phyloP scores from a whole-genome alignment of 148 eudicot species.

The Vaccinium darrowii region DNA sequence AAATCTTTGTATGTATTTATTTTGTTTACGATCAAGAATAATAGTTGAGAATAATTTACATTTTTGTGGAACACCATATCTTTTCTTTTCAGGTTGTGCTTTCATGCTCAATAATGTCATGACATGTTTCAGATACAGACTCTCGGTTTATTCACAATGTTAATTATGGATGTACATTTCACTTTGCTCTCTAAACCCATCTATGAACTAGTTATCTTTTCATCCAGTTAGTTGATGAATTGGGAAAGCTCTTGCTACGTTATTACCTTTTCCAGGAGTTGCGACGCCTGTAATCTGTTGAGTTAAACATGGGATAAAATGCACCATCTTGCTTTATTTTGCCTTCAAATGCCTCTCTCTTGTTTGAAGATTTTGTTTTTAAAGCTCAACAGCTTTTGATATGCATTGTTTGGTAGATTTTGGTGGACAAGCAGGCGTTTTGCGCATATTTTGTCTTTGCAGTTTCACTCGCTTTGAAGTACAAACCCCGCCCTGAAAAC shows the following conservation, averaged over 20 bases:
- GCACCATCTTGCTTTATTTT: not conserved
- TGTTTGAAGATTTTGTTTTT: not conserved
- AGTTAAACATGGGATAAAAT: not conserved
- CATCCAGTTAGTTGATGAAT: not conserved
- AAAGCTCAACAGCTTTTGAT: not conserved
- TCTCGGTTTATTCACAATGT: not conserved
- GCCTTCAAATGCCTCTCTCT: not conserved
- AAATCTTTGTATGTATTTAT: not conserved
- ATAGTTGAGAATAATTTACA: not conserved
- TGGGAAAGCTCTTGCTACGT: not conserved
- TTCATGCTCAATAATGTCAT: not conserved
- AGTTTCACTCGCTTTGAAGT: too few species aligned
- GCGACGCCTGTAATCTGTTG: not conserved
- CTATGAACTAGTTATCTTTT: not conserved
- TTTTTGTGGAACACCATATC: not conserved
- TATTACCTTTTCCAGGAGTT: not conserved
- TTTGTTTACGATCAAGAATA: not conserved
- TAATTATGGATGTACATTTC: not conserved
- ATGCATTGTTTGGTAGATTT: too few species aligned
- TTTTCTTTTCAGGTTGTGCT: not conserved
- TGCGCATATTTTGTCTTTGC: too few species aligned
- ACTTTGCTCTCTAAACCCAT: not conserved
- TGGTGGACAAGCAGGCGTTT: too few species aligned
- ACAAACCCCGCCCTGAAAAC: too few species aligned
- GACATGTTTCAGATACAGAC: not conserved